A percentile compares a stretch with the other conserved stretches of the same genome.
Evolutionary conservation across 1,284 basidiomycete species (phyloP).

Genomic region (Dichomitus squalens): DNA sequence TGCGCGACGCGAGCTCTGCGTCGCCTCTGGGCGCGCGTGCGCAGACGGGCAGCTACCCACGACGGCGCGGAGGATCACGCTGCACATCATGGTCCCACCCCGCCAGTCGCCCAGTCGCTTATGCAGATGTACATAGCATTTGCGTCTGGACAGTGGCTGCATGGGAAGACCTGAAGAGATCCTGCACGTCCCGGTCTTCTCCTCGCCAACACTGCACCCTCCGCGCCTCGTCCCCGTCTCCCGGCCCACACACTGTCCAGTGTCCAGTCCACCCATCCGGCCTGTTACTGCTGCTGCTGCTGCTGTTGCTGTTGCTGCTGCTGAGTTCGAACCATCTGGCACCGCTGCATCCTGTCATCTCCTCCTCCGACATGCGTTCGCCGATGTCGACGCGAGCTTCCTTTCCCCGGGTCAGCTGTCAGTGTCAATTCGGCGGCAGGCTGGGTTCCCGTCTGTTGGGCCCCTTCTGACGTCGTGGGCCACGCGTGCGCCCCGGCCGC

Average conservation of each 20-base stretch:
- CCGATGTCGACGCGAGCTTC: not conserved
- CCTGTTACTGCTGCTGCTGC: too few relatives aligned
- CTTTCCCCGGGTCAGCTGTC: not conserved
- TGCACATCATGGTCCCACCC: not conserved
- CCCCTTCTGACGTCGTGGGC: not conserved
- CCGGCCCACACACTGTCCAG: not conserved
- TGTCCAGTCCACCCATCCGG: too few relatives aligned
- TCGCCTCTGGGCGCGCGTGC: not conserved
- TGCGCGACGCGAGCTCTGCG: not conserved
- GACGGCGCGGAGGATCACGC: not conserved
- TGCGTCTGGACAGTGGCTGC: not conserved
- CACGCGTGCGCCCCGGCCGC: not conserved
- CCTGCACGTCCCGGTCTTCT: not conserved
- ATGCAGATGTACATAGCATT: not conserved
- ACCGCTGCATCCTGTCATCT: not conserved
- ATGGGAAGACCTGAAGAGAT: not conserved
- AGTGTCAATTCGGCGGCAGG: too few relatives aligned
- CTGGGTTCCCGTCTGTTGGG: not conserved
- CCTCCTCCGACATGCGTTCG: not conserved
- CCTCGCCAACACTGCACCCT: not conserved
- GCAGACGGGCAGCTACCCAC: not conserved
- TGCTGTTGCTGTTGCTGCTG: too few relatives aligned
- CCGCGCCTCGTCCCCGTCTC: not conserved
- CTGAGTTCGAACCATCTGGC: too few relatives aligned
- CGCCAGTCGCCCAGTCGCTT: not conserved